Evolutionary conservation across 2,329 filamentous ascomycete species (phyloP).

Genomic region (Tolypocladium amazonense): DNA sequence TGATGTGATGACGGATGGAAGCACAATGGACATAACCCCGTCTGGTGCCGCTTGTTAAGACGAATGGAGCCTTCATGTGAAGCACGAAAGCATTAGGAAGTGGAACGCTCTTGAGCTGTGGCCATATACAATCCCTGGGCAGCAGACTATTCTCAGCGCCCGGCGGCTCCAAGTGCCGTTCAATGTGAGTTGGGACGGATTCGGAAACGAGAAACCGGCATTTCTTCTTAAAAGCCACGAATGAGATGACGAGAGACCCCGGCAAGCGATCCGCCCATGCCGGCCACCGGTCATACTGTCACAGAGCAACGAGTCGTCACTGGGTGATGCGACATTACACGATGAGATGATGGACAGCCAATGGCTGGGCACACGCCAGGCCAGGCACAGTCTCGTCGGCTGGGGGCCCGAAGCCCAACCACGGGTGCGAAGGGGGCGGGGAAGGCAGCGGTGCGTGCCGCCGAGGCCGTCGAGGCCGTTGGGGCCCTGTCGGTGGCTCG

Average conservation of each 20-base stretch:
- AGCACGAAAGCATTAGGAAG: no score
- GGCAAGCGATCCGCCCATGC: neutral
- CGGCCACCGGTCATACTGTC: neutral
- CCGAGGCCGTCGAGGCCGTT: neutral
- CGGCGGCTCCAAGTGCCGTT: neutral
- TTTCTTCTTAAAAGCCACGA: neutral
- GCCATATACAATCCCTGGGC: neutral
- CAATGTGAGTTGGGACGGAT: neutral
- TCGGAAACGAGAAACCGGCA: neutral
- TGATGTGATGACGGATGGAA: neutral
- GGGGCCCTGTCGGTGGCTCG: neutral
- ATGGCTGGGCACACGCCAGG: neutral
- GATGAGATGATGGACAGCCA: neutral
- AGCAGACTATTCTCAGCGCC: neutral
- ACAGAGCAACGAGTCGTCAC: neutral
- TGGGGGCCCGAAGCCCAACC: neutral
- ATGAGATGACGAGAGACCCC: neutral
- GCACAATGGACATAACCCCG: neutral
- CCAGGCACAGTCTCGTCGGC: neutral
- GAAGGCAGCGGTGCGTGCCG: neutral
- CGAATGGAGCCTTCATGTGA: neutral
- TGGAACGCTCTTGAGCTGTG: neutral
- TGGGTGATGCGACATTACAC: neutral
- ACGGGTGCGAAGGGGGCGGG: neutral
- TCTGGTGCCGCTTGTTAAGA: neutral